Base-by-base conservation (phyloP, 495 filamentous ascomycete genomes). In the Astrocystis sublimbata region DNA sequence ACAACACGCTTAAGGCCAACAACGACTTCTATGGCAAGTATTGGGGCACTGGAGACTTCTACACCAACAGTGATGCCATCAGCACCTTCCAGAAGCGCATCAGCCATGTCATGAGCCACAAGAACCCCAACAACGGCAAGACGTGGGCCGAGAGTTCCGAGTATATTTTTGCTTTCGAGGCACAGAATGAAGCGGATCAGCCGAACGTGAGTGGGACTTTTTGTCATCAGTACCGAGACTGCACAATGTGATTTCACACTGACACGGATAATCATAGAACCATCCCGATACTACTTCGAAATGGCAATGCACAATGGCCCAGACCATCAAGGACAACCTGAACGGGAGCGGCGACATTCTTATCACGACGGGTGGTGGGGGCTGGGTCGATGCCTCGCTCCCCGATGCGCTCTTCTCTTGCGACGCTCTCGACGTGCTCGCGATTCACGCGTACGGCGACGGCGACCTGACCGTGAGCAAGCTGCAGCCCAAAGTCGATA, bases 361-460 rank as follows among this genome's bases (percentile, higher is more conserved):
- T 4, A 9, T 24, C 13, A 47, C 19, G 21, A 61, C 56, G 3
- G 61, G 61, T 6, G 61, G 61, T 26, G 58, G 53, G n/a, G 46
- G 46, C 17, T 63, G 54, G 51, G 53, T 63, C n/a, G 61, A 63
- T 40, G 41, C 38, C 12, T 58, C 51, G n/a, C 35, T 47, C 2
- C 58, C 52, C 17, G 21, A 36, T 13, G 53, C 2, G 1, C 55
- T 49, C 53, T 63, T 62, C 61, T 40, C 40, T 1, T 63, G 61
- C n/a, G 36, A 57, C 24, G 53, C 36, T 9, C 61, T 62, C 4
- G 56, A 63, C 26, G 43, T 63, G 6, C 36, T 63, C 21, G 58
- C 51, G 23, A 63, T 63, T 17, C 60, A 71, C 47, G 69, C 68
- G 26, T 70, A 71, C 58, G 68, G 68, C 4, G 59, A 62, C 35